Evolutionary conservation across 495 filamentous ascomycete genomes (phyloP), one percentile per base, ranked within the genome.

Genomic region (Aspergillus asperescens): DNA sequence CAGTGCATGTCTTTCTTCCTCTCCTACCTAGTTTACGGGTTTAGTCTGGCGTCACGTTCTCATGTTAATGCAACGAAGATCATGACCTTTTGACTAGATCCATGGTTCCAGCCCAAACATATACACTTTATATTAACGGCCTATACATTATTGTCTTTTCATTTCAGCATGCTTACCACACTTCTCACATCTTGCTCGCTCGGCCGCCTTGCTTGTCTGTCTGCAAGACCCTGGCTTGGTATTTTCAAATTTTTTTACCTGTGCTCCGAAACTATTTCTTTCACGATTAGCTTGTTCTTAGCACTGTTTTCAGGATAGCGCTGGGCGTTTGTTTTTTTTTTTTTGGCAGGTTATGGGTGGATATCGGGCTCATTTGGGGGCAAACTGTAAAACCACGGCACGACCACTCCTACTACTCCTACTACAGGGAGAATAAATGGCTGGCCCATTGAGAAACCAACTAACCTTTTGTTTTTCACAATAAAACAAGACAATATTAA

Each of bases 51-150:
- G 54, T 64, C 62, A 70, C 65, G 64, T 68, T 64, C 57, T 59
- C 63, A 69, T 65, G 70, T 63, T 58, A 72, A 72, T 72, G 62
- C 69, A 74, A 74, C 71, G 71, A 70, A 72, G 65, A 71, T 59
- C 64, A 74, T 71, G 69, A 67, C 61, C 52, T 63, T 58, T 62
- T 34, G 50, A 48, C 56, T 51, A 32, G 10, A 24, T 62, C 57
- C 62, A 51, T 35, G 40, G 60, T 61, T 38, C 29, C 27, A 34
- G 38, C 59, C 50, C 19, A 32, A 42, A 31, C 29, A 29, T 62
- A 56, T 62, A 25, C 49, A 50, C 56, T 41, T 50, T 40, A 47
- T 40, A 50, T 31, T 29, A 48, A 55, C 50, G 23, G 20, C 47
- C 46, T 58, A 40, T 40, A 29, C 47, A 32, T 31, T 41, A 25